Evolutionary conservation across 2,329 filamentous ascomycete genomes (phyloP), one percentile per base, ranked within the genome.

Genomic region (Colletotrichum tofieldiae): DNA sequence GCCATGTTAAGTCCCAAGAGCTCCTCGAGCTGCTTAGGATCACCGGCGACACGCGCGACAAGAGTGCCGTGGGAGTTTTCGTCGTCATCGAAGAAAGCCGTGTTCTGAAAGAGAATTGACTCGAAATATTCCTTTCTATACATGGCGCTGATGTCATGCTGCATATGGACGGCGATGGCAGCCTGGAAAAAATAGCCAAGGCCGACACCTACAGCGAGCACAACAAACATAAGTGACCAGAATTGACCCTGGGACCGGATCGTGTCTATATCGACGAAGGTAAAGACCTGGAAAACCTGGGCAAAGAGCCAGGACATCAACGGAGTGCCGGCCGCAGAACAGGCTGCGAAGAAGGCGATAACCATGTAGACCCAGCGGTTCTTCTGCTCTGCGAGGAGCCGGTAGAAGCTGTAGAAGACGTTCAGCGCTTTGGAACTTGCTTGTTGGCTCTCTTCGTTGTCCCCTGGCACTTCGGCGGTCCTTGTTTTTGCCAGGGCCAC

Each of bases 171-270:
- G 1, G 88, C 81, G 5, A 82, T 77, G 60, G 77, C 80, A 0
- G 82, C 84, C 5, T 89, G 80, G 23, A 84, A 71, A 74, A 89
- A 89, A 78, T 92, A 92, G 20, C 85, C 81, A 0, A 87, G 1
- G 2, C 88, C 88, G 12, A 86, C 80, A 16, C 81, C 86, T 4
- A 87, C 82, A 2, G 90, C 90, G 43, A 92, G 81, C 0, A 90
- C 80, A 26, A 89, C 84, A 83, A 90, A 93, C 89, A 93, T 93
- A 71, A 91, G 84, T 0, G 90, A 86, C 89, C 89, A 93, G 78
- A 92, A 92, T 60, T 87, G 84, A 39, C 85, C 86, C 41, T 85
- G 80, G 0, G 81, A 79, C 52, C 79, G 76, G 58, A 84, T 79
- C 66, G 80, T 80, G 4, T 81, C 74, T 0, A 60, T 75, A 1